phyloP scores from a whole-genome alignment of 352 stramenopile genomes.

The Phytopythium montanum region DNA sequence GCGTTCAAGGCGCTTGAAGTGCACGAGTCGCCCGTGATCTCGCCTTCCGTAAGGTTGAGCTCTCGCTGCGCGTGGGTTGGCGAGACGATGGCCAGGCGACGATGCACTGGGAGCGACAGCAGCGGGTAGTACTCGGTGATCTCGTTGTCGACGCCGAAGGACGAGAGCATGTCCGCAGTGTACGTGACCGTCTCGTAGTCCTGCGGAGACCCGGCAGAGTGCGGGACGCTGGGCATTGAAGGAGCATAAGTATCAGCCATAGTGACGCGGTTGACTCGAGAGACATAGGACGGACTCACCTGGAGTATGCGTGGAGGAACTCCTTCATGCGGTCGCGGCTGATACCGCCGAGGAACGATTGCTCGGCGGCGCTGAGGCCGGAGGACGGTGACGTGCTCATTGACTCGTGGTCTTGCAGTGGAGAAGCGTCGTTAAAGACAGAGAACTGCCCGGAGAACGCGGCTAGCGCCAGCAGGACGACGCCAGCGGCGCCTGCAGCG shows the following conservation, averaged over 20 bases:
- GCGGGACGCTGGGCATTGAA: constrained; percentile 10
- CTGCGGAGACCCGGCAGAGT: constrained; percentile 29
- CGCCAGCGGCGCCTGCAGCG: not conserved
- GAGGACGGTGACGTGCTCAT: not conserved
- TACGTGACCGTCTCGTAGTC: constrained; percentile 55
- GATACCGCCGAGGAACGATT: constrained; percentile 15
- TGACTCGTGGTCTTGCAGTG: not conserved
- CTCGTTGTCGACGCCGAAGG: constrained; percentile 52
- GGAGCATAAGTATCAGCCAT: not conserved
- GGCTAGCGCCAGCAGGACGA: not conserved
- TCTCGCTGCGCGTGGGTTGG: constrained; percentile 22
- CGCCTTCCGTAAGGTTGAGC: constrained; percentile 53
- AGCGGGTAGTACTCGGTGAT: constrained; percentile 68
- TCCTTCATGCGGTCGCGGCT: constrained; percentile 17
- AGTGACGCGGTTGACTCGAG: not conserved
- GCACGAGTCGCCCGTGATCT: constrained; percentile 60
- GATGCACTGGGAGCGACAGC: constrained; percentile 53
- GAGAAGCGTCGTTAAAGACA: not conserved
- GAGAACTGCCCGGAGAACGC: not conserved
- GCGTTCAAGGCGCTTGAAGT: constrained; percentile 46
- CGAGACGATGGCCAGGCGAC: constrained; percentile 35
- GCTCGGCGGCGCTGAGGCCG: constrained; percentile 9
- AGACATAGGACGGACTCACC: not conserved
- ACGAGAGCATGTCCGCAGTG: constrained; percentile 41
- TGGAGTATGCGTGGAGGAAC: constrained; percentile 23